phyloP scores from a whole-genome alignment of 805 yeast genomes.

The Monosporozyma siamensis region DNA sequence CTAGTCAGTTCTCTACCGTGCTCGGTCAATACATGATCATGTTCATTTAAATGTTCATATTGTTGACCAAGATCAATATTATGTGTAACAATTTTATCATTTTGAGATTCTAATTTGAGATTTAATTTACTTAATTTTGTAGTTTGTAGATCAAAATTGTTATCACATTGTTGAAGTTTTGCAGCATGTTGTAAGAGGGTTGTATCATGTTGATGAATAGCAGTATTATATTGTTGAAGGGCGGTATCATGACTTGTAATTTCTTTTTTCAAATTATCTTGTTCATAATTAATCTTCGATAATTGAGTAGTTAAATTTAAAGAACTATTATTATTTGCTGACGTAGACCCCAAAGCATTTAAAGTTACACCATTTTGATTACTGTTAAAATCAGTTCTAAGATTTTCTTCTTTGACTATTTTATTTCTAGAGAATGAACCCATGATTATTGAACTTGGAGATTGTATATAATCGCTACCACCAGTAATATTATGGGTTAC shows the following conservation, averaged over 20 bases:
- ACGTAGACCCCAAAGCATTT: background rate
- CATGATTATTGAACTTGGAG: background rate
- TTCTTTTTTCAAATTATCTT: background rate
- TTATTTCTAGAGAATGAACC: background rate
- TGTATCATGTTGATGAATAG: background rate
- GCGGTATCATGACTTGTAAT: no score
- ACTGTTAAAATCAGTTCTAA: background rate
- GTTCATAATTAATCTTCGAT: background rate
- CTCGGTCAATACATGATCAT: background rate
- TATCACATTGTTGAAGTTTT: background rate
- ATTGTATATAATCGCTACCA: background rate
- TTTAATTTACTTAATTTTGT: constrained; percentile 1
- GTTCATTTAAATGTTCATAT: background rate
- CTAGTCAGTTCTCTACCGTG: background rate
- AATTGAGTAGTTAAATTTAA: background rate
- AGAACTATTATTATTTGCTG: background rate
- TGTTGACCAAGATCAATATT: no score
- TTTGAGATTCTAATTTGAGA: background rate
- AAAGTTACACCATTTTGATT: background rate
- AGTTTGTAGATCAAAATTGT: background rate
- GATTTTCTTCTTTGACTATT: background rate
- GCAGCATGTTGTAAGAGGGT: background rate
- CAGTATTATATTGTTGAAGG: background rate
- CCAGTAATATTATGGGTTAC: background rate
- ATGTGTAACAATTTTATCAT: background rate